Percentiles rank a stretch among this genome's conserved stretches.
Evolutionary conservation across 2,329 filamentous ascomycete species (phyloP).

Genomic region (Neurospora sp.): DNA sequence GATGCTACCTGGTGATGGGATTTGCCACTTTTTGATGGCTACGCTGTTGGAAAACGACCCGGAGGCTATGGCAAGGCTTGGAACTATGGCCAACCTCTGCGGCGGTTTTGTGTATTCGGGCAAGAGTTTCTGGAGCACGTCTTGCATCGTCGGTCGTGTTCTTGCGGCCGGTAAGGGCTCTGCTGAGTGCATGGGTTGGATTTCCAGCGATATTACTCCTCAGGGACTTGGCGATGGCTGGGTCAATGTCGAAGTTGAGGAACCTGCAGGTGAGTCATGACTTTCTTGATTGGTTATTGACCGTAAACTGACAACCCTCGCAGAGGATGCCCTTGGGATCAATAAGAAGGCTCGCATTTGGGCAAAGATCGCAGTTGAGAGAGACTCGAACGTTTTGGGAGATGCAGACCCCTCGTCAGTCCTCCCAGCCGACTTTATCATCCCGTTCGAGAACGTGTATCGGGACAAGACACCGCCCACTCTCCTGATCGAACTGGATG

Average conservation of each 20-base stretch:
- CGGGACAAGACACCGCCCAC: conserved; percentile 34
- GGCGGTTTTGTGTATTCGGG: conserved; percentile 54
- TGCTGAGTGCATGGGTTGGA: conserved; percentile 59
- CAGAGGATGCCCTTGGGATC: conserved; percentile 39
- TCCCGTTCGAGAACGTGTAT: conserved; percentile 48
- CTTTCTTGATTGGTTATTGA: neutral
- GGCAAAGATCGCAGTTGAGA: conserved; percentile 50
- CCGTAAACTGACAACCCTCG: conserved; percentile 9
- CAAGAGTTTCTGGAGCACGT: conserved; percentile 61
- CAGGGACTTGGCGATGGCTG: conserved; percentile 43
- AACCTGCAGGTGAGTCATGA: conserved; percentile 37
- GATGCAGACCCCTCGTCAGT: conserved; percentile 44
- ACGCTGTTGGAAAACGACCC: conserved; percentile 55
- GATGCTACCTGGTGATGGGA: conserved; percentile 52
- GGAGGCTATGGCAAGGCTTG: conserved; percentile 47
- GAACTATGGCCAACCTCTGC: conserved; percentile 51
- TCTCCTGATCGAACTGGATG: conserved; percentile 38
- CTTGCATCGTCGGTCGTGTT: conserved; percentile 55
- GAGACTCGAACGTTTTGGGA: conserved; percentile 51
- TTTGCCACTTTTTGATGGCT: conserved; percentile 56
- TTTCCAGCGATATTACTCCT: conserved; percentile 51
- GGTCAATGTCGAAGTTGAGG: conserved; percentile 47
- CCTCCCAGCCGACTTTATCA: conserved; percentile 52
- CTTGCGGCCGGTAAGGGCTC: conserved; percentile 53
- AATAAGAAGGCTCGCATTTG: conserved; percentile 50